These are phyloP conservation scores for Saturnispora hagleri DNA, from an alignment of 805 yeast species.

Conservation along the genomic window DNA sequence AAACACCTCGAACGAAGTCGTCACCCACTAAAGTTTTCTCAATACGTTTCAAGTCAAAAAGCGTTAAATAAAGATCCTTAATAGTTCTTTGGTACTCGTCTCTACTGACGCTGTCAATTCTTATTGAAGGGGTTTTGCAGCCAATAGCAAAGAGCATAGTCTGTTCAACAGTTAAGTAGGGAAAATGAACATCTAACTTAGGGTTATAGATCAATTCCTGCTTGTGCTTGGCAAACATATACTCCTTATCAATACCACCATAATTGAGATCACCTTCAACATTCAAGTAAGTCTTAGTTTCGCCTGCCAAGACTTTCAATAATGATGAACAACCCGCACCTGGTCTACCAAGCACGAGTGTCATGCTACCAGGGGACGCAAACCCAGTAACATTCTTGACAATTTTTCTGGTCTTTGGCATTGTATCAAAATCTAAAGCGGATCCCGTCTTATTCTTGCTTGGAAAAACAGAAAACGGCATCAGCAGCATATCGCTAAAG, in stretches of 20 bases:
- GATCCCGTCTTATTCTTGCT: not conserved
- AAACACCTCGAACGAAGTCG: constrained; percentile 49
- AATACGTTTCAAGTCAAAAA: constrained; percentile 52
- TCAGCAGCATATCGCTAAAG: constrained; percentile 28
- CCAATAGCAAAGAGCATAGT: constrained; percentile 47
- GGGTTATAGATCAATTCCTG: constrained; percentile 46
- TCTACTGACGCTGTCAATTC: constrained; percentile 27
- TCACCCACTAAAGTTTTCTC: constrained; percentile 38
- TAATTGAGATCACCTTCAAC: constrained; percentile 35
- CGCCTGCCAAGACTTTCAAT: constrained; percentile 39
- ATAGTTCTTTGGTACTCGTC: constrained; percentile 32
- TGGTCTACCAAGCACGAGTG: constrained; percentile 46
- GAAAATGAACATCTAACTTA: constrained; percentile 50
- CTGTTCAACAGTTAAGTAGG: constrained; percentile 45
- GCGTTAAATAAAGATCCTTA: constrained; percentile 41
- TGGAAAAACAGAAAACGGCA: constrained; percentile 16
- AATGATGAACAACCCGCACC: constrained; percentile 60
- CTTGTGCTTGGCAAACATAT: constrained; percentile 38
- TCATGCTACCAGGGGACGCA: constrained; percentile 43
- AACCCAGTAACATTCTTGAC: constrained; percentile 18
- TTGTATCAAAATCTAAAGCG: constrained; percentile 6
- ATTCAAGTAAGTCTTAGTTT: constrained; percentile 30
- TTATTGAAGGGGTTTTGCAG: constrained; percentile 50
- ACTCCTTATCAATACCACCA: constrained; percentile 40
- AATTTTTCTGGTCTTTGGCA: constrained; percentile 20